phyloP scores from a whole-genome alignment of 2,329 filamentous ascomycete species.

The Ophiocordyceps camponoti-saundersi region DNA sequence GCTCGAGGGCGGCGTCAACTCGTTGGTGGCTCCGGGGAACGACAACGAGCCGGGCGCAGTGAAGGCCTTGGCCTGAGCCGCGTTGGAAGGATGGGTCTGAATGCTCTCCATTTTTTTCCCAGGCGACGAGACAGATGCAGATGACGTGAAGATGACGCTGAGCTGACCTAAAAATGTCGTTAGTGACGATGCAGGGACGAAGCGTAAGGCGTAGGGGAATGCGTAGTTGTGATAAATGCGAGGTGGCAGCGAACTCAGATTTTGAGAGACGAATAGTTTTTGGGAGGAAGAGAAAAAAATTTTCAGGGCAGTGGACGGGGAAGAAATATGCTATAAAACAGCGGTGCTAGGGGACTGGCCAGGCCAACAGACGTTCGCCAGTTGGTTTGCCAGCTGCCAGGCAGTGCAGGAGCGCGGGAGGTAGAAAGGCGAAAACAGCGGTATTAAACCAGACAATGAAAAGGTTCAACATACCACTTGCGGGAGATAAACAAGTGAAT shows the following conservation, averaged over 20 bases:
- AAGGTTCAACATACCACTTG: slow-evolving; percentile 37
- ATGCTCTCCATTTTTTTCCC: slow-evolving; percentile 60
- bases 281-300: background rate
- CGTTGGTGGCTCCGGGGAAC: slow-evolving; percentile 70
- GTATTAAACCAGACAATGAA: background rate
- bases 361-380: background rate
- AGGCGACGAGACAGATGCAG: background rate
- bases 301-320: background rate
- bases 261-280: background rate
- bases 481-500: slow-evolving; percentile 97
- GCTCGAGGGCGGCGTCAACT: slow-evolving; percentile 64
- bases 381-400: background rate
- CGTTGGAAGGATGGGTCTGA: slow-evolving; percentile 80
- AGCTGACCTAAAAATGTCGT: slow-evolving; percentile 15
- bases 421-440: slow-evolving; percentile 17
- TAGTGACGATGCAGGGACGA: background rate
- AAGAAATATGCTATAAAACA: background rate
- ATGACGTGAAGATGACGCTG: slow-evolving; percentile 3
- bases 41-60: slow-evolving; percentile 84
- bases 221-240: background rate
- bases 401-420: slow-evolving; percentile 5
- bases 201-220: background rate
- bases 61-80: slow-evolving; percentile 88
- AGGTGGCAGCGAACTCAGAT: background rate
- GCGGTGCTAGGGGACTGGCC: background rate